Percentiles rank a stretch among this genome's conserved stretches.
phyloP scores from a whole-genome alignment of 1,139 yeast genomes.

The Pichia sp. region DNA sequence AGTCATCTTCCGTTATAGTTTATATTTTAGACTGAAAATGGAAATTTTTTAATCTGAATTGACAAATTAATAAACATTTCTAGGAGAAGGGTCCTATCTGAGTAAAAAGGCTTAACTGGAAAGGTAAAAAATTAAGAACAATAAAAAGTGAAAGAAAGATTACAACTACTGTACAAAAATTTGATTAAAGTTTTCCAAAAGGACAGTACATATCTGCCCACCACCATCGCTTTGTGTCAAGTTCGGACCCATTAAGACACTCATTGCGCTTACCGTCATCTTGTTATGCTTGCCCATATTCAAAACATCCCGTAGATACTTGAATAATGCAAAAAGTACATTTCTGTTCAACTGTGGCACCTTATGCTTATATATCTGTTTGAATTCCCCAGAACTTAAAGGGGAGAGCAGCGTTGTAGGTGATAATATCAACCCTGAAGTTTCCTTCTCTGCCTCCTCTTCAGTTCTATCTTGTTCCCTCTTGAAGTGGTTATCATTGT shows the following conservation, averaged over 20 bases:
- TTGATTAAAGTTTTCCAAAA: slow-evolving; percentile 29
- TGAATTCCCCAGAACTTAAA: slow-evolving; percentile 18
- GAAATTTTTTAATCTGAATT: no score
- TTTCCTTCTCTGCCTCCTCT: not conserved
- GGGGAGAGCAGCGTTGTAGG: not conserved
- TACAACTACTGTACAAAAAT: slow-evolving; percentile 18
- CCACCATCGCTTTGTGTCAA: slow-evolving; percentile 32
- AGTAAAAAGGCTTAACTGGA: no score
- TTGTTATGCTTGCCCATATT: slow-evolving; percentile 63
- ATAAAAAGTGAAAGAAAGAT: no score
- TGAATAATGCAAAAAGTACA: slow-evolving; percentile 60
- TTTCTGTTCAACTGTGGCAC: slow-evolving; percentile 52
- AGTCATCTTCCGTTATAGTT: slow-evolving; percentile 14
- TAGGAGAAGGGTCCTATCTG: no score
- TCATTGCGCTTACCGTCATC: slow-evolving; percentile 55
- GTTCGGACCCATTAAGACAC: slow-evolving; percentile 34
- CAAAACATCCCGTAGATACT: slow-evolving; percentile 61
- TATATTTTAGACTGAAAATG: no score
- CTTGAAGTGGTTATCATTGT: slow-evolving; percentile 12
- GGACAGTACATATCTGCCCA: slow-evolving; percentile 31
- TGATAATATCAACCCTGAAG: slow-evolving; percentile 10
- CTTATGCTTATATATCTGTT: slow-evolving; percentile 14
- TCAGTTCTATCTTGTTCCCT: not conserved
- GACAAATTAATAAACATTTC: no score
- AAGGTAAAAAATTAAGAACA: no score